Percentiles rank a stretch among this genome's conserved stretches.
phyloP scores from a whole-genome alignment of 2,329 filamentous ascomycete species.

The Sporothrix humicola region DNA sequence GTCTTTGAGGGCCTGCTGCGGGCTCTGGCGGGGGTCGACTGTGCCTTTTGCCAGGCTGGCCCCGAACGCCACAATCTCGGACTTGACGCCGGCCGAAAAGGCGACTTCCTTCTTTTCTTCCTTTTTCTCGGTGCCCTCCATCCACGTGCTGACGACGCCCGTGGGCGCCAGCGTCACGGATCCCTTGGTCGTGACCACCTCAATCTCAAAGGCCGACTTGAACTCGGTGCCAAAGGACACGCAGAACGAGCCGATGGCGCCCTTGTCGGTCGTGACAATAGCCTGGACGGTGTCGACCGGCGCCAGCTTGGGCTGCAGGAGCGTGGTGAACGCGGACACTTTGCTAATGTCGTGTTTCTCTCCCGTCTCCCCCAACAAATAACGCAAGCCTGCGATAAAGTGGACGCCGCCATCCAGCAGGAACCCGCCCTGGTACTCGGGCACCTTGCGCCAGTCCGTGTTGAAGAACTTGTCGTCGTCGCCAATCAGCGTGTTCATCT shows the following conservation, averaged over 20 bases:
- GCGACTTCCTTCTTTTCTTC: conserved; percentile 19
- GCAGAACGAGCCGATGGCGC: conserved; percentile 30
- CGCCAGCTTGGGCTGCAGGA: conserved; percentile 25
- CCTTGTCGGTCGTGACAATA: conserved; percentile 20
- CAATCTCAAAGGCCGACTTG: conserved; percentile 28
- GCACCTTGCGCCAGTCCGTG: conserved; percentile 66
- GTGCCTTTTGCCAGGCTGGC: conserved; percentile 38
- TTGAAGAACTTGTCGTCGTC: conserved; percentile 54
- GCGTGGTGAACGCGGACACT: conserved; percentile 17
- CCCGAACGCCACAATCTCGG: conserved; percentile 42
- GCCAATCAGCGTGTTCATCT: conserved; percentile 52
- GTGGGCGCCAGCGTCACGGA: conserved; percentile 39
- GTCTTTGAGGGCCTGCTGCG: conserved; percentile 42
- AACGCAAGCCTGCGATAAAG: conserved; percentile 35
- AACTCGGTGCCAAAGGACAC: conserved; percentile 34
- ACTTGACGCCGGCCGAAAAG: conserved; percentile 38
- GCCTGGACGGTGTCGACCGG: conserved; percentile 34
- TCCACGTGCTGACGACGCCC: conserved; percentile 34
- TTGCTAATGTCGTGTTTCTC: conserved; percentile 20
- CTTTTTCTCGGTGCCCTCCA: not conserved
- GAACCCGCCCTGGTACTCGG: conserved; percentile 76
- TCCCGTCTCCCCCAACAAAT: conserved; percentile 18
- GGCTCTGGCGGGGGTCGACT: conserved; percentile 39
- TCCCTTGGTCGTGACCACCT: conserved; percentile 34
- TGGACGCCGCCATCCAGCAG: conserved; percentile 78